Base-by-base conservation (phyloP, 2,329 filamentous ascomycete genomes). In the Cladosporium sp. region DNA sequence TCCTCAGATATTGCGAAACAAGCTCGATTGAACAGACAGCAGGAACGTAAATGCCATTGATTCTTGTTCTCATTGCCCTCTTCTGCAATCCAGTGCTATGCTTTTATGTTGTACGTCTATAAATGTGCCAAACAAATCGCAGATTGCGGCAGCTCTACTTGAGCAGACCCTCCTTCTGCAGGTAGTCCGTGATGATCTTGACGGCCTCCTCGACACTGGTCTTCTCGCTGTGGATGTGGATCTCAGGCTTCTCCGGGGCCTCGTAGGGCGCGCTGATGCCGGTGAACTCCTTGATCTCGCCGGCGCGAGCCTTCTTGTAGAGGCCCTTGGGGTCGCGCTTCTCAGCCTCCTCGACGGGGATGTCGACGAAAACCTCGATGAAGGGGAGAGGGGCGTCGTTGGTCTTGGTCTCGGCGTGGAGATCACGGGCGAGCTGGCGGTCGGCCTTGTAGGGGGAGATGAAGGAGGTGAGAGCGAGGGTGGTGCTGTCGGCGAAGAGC, bases 221-320 rank as follows among this genome's bases (percentile, higher is more conserved):
- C 77, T 92, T 79, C 66, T 89, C 83, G 43, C 87, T 95, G 73
- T 82, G 80, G 68, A 98, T 88, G 61, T 86, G 85, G 61, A 98
- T 87, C 77, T 98, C 93, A 1, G 93, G 82, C 54, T 83, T 83
- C 69, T 85, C 76, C 4, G 93, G 93, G 56, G 83, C 88, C 80
- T 98, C 93, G 70, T 98, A 98, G 1, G 93, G 93, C 31, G 92
- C 90, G 60, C 86, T 91, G 65, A 97, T 89, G 52, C 93, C 93
- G 1, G 93, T 98, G 70, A 98, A 98, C 62, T 97, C 89, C 73
- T 95, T 93, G 73, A 97, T 97, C 71, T 95, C 84, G 42, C 93
- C 93, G 48, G 87, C 85, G 42, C 92, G 79, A 10, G 93, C 93
- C 82, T 95, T 95, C 80, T 95, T 95, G 76, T 98, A 98, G 56